Evolutionary conservation across 805 yeast species (phyloP).

Genomic region (Yueomyces sinensis): DNA sequence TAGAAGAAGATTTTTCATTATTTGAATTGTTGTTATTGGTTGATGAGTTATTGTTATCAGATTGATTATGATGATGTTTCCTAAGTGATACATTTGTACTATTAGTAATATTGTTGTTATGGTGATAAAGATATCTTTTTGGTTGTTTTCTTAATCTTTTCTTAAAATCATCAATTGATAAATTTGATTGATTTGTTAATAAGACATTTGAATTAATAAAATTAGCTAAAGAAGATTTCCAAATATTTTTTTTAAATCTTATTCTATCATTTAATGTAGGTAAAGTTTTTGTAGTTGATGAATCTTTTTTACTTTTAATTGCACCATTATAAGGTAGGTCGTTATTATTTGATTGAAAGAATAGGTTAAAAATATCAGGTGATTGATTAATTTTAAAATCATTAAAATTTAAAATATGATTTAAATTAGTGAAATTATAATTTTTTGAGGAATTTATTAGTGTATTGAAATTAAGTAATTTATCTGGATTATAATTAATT

Average conservation of each 20-base stretch:
- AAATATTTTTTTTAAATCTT: constrained; percentile 31
- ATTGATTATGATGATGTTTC: not conserved
- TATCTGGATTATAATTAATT: constrained; percentile 15
- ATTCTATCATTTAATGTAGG: constrained; percentile 42
- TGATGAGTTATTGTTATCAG: too few species aligned
- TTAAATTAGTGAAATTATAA: not conserved
- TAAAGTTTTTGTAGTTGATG: constrained; percentile 44
- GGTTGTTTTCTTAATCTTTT: constrained; percentile 12
- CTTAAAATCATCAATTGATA: not conserved
- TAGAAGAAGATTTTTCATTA: constrained; percentile 8
- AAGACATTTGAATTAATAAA: constrained; percentile 25
- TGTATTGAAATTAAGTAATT: constrained; percentile 11
- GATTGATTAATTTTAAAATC: constrained; percentile 32
- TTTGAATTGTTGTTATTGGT: too few species aligned
- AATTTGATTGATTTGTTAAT: constrained; percentile 11
- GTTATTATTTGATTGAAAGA: constrained; percentile 10
- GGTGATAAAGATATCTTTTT: too few species aligned
- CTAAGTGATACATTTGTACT: not conserved
- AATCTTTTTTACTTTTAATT: constrained; percentile 38
- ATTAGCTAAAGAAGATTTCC: constrained; percentile 29
- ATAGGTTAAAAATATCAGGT: constrained; percentile 8
- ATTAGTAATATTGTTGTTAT: too few species aligned
- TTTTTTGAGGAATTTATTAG: not conserved
- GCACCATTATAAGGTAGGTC: constrained; percentile 55
- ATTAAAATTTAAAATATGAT: not conserved